Conservation (phyloP, 2,329 filamentous ascomycete genomes). For the Laburnicola sp. region DNA sequence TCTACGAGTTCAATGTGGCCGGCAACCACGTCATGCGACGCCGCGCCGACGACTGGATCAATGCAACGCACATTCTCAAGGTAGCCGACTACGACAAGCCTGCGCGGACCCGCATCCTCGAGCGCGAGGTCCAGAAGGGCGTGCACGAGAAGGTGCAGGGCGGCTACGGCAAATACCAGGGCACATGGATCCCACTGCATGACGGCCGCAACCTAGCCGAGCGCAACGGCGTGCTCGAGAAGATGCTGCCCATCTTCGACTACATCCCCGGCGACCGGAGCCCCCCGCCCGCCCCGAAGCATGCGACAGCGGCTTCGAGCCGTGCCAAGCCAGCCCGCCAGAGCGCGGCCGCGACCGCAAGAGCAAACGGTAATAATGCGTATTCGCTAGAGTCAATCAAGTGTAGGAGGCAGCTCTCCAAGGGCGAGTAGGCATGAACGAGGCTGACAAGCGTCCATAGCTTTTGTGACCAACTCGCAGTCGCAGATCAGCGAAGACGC, state of each 20-base stretch:
- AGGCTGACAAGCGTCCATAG: conserved; percentile 20
- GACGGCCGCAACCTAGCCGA: conserved; percentile 80
- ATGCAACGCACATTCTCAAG: conserved; percentile 98
- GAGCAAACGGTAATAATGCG: conserved; percentile 32
- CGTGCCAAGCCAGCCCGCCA: conserved; percentile 79
- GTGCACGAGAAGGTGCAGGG: conserved; percentile 97
- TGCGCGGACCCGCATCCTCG: conserved; percentile 88
- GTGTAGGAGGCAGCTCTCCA: conserved; percentile 26
- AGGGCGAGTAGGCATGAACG: background rate
- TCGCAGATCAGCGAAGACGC: conserved; percentile 57
- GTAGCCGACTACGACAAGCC: conserved; percentile 97
- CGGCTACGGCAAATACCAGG: conserved; percentile 98
- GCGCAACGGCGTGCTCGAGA: conserved; percentile 83
- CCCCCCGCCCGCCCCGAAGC: conserved; percentile 90
- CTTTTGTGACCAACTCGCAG: conserved; percentile 30
- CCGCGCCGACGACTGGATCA: conserved; percentile 93
- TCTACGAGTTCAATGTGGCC: conserved; percentile 90
- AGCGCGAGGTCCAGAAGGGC: conserved; percentile 95
- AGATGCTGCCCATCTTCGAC: conserved; percentile 85
- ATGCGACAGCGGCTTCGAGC: conserved; percentile 69
- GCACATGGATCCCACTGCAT: conserved; percentile 92
- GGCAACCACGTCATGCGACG: conserved; percentile 95
- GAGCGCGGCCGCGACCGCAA: conserved; percentile 61
- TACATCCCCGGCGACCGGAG: conserved; percentile 82
- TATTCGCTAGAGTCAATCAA: conserved; percentile 37